Evolutionary conservation across 2,329 filamentous ascomycete species (phyloP).

Genomic region (Ceratocystis colombiana): DNA sequence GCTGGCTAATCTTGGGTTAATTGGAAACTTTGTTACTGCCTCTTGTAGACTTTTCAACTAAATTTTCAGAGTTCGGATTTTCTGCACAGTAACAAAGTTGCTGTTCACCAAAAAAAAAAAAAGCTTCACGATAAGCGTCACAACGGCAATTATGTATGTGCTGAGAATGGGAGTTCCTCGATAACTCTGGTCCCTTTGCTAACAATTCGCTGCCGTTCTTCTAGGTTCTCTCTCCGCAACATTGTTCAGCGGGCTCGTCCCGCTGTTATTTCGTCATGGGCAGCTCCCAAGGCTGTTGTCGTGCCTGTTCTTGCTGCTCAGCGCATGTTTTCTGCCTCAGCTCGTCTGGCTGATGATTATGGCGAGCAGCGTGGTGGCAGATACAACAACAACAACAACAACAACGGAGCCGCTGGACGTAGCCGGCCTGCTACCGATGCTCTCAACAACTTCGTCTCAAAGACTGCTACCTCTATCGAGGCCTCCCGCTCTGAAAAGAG

Average conservation of each 20-base stretch:
- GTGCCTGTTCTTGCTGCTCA: conserved; percentile 2
- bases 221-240: conserved; percentile 23
- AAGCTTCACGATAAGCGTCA: background rate
- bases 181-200: background rate
- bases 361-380: background rate
- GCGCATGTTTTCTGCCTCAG: conserved; percentile 19
- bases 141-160: conserved; percentile 2
- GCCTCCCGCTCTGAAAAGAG: conserved; percentile 19
- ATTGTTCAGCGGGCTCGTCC: conserved; percentile 23
- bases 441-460: conserved; percentile 23
- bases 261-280: conserved; percentile 16
- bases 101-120: background rate
- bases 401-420: conserved; percentile 9
- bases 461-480: conserved; percentile 21
- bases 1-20: conserved; percentile 22
- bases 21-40: background rate
- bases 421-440: conserved; percentile 4
- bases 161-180: background rate
- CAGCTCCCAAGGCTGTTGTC: conserved; percentile 8
- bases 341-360: background rate
- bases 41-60: background rate
- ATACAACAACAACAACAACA: conserved; percentile 7
- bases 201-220: background rate
- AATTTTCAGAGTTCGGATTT: background rate
- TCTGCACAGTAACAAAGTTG: background rate